Base-by-base conservation (phyloP, 805 yeast species). In the Wickerhamiella vanderwaltii region DNA sequence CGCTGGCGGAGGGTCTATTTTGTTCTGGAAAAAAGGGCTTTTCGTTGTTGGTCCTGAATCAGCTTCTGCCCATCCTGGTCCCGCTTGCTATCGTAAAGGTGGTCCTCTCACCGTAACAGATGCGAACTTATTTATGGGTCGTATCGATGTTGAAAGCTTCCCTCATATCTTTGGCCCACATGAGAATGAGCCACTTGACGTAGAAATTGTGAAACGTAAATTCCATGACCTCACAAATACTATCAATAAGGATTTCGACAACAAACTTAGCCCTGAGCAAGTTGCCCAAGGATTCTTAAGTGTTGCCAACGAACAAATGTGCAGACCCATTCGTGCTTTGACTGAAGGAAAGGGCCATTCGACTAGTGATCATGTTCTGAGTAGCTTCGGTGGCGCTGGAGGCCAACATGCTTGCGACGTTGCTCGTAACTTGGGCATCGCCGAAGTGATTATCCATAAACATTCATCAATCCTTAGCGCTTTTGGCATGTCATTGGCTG, bases 371-470 rank as follows among this genome's bases (percentile, higher is more conserved):
- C 94, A 85, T 57, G 63, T 79, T 44, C 61, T 85, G 45, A 93
- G 86, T 1, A 71, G 88, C 2, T 85, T 85, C 61, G 95, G 95
- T 35, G 95, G 95, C 37, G 94, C 94, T 19, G 95, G 95, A 41
- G 95, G 95, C 6, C 95, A 85, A 60, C 87, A 82, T 59, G 87
- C 91, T 2, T 76, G 73, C 37, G 76, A 81, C 7, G 76, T 85
- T 26, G 94, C 94, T 1, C 67, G 72, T 44, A 68, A 71, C 19
- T 65, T 85, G 46, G 86, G 86, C 6, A 79, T 85, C 36, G 57
- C 65, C 9, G 72, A 74, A 22, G 80, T 85, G 6, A 59, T 83
- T 25, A 77, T 81, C 19, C 94, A 85, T 60, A 72, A 79, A 56
- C 81, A 81, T 57, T 82, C 94, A 2, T 82, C 94, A 0, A 74